These are phyloP conservation scores for Linnemannia schmuckeri DNA, from an alignment of 192 early-diverging fungal species.

Conservation along the genomic window DNA sequence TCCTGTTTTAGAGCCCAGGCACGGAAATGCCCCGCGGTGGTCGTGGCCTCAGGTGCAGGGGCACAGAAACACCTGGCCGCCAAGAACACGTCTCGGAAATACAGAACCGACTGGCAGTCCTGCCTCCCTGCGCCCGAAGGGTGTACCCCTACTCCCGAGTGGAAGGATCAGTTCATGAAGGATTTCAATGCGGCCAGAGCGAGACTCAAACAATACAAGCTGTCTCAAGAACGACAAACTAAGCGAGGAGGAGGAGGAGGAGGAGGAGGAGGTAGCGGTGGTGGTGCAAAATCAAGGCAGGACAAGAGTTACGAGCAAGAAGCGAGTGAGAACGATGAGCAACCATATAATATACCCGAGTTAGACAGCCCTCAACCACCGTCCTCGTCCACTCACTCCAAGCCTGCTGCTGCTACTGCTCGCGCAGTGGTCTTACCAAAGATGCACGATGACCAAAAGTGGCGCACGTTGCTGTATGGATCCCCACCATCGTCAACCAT, in stretches of 20 bases:
- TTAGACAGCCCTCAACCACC: neutral
- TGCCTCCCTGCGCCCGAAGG: conserved; percentile 48
- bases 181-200: conserved; percentile 20
- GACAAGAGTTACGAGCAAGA: neutral
- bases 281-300: too few relatives aligned
- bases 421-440: conserved; percentile 10
- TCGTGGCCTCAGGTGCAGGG: conserved; percentile 19
- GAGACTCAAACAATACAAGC: conserved; percentile 10
- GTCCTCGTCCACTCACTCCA: neutral
- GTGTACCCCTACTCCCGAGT: conserved; percentile 38
- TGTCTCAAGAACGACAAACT: neutral
- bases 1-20: conserved; percentile 35
- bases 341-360: neutral
- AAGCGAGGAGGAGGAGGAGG: neutral
- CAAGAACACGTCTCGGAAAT: conserved; percentile 47
- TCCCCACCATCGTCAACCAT: neutral
- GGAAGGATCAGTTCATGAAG: conserved; percentile 40
- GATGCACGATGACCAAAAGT: conserved; percentile 33
- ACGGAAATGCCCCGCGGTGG: conserved; percentile 33
- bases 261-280: too few relatives aligned
- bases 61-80: conserved; percentile 32
- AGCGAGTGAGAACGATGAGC: neutral
- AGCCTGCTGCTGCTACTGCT: neutral
- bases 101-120: conserved; percentile 43
- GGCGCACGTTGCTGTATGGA: conserved; percentile 38